Conservation (phyloP, 148 eudicot species). For the Salicornia ramosissima region DNA sequence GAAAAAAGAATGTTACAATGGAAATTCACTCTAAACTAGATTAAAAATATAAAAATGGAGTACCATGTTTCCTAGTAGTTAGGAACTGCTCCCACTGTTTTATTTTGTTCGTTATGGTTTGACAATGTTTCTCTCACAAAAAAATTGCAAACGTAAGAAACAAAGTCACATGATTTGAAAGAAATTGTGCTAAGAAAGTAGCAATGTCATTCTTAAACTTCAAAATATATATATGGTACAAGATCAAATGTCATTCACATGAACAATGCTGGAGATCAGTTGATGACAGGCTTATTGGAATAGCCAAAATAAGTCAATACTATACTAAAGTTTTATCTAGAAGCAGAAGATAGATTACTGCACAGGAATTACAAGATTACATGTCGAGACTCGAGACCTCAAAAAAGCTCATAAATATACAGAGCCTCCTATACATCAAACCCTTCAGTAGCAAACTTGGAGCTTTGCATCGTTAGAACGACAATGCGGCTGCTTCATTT, state of each 20-base stretch:
- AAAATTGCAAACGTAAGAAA: no score
- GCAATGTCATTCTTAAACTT: no score
- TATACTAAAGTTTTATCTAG: not conserved
- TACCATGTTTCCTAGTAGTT: no score
- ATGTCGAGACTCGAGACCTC: conserved; percentile 12
- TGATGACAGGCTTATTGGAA: not conserved
- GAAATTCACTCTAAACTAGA: no score
- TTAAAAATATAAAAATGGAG: no score
- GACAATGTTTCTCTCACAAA: no score
- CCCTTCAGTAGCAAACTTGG: not conserved
- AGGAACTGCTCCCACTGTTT: no score
- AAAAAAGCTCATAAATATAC: conserved; percentile 28
- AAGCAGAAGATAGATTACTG: conserved; percentile 12
- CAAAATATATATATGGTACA: not conserved
- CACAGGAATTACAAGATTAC: conserved; percentile 18
- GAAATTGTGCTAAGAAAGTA: no score
- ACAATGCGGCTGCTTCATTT: conserved; percentile 11
- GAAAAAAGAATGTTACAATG: no score
- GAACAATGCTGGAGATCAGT: not conserved
- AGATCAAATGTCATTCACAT: not conserved
- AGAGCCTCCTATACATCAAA: conserved; percentile 30
- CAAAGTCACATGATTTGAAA: no score
- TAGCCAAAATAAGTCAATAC: not conserved
- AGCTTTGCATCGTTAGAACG: conserved; percentile 21
- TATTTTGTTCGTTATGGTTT: no score